Conservation (phyloP, 176 grass and related monocot genomes). For the Saccharum officinarum region DNA sequence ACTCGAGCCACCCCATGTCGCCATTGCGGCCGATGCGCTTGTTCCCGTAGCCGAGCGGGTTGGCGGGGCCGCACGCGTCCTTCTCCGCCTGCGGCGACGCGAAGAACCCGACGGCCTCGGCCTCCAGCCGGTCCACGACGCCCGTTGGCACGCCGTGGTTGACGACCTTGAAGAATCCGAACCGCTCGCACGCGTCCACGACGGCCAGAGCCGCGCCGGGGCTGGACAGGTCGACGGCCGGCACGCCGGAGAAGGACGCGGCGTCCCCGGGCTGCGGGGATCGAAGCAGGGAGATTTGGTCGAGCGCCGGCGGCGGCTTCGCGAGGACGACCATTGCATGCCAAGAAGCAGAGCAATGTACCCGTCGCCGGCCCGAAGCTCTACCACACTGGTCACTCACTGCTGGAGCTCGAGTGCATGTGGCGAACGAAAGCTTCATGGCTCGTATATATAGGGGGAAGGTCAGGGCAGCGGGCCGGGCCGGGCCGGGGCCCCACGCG, state of each 20-base stretch:
- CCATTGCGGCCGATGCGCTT: constrained; percentile 72
- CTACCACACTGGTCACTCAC: not conserved
- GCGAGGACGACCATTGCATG: constrained; percentile 62
- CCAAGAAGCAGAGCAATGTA: not conserved
- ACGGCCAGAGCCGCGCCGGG: constrained; percentile 31
- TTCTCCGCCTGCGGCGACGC: constrained; percentile 50
- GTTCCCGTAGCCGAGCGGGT: constrained; percentile 72
- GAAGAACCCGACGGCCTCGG: constrained; percentile 68
- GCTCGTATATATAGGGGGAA: constrained; percentile 29
- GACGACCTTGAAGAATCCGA: constrained; percentile 67
- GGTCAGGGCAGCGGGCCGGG: not conserved
- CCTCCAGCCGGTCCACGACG: constrained; percentile 45
- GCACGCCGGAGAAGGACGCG: constrained; percentile 13
- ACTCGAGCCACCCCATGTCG: constrained; percentile 85
- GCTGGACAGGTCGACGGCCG: constrained; percentile 47
- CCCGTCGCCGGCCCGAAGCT: not conserved
- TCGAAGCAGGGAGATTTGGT: constrained; percentile 64
- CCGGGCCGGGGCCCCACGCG: not conserved
- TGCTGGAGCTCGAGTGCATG: constrained; percentile 5
- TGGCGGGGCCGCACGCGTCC: constrained; percentile 43
- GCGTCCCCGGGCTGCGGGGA: not conserved
- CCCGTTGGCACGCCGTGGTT: constrained; percentile 48
- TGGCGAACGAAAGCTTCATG: constrained; percentile 14
- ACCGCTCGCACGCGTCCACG: constrained; percentile 53
- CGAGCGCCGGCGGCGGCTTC: constrained; percentile 34